Conservation (phyloP, 129 eudicot species). For the Flaveria ramosissima region DNA sequence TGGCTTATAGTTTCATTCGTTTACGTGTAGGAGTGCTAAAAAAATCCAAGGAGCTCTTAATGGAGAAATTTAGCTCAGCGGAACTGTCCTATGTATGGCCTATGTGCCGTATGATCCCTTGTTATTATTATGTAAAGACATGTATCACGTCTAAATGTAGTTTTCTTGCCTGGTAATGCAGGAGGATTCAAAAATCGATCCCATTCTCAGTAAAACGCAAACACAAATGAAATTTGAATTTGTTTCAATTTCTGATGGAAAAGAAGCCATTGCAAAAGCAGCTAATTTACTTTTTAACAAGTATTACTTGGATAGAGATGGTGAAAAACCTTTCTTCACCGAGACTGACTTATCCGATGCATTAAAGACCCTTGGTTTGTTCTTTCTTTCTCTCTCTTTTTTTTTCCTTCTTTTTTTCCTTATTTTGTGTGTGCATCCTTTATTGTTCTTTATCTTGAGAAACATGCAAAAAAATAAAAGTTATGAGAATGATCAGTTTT, state of each 20-base stretch:
- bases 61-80: slow-evolving; percentile 42
- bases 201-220: slow-evolving; percentile 32
- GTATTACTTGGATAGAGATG: slow-evolving; percentile 39
- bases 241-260: slow-evolving; percentile 68
- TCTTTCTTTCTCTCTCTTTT: not conserved
- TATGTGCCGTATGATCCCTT: slow-evolving; percentile 19
- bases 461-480: not conserved
- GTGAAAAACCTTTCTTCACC: slow-evolving; percentile 53
- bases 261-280: slow-evolving; percentile 77
- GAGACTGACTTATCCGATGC: slow-evolving; percentile 68
- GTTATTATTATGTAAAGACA: not conserved
- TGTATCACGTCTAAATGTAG: not conserved
- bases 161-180: slow-evolving; percentile 36
- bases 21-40: slow-evolving; percentile 67
- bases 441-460: not conserved
- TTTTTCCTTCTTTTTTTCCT: not conserved
- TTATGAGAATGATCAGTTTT: not conserved
- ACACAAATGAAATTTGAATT: slow-evolving; percentile 54
- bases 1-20: slow-evolving; percentile 12
- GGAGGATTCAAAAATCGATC: slow-evolving; percentile 39
- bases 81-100: slow-evolving; percentile 45
- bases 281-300: slow-evolving; percentile 70
- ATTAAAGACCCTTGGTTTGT: slow-evolving; percentile 61
- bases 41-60: slow-evolving; percentile 57
- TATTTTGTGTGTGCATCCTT: not conserved